These are phyloP conservation scores for Bryoglossum gracile DNA, from an alignment of 495 filamentous ascomycete genomes.

Conservation along the genomic window DNA sequence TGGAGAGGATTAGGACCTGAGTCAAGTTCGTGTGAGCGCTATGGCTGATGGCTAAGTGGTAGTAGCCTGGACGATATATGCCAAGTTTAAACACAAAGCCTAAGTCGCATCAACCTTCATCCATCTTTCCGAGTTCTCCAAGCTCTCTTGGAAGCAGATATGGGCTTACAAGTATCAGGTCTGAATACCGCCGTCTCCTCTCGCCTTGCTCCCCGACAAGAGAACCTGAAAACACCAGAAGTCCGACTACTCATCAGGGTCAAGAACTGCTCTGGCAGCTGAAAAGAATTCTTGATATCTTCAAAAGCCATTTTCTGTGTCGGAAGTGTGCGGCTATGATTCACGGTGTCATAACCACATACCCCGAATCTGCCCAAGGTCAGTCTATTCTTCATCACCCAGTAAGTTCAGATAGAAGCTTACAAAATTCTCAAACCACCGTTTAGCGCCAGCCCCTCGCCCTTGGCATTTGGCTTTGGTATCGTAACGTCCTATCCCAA, in stretches of 20 bases:
- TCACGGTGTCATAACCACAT: too few relatives aligned
- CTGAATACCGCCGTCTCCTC: background rate
- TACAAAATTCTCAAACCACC: too few relatives aligned
- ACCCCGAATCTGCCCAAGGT: too few relatives aligned
- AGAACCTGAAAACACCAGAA: background rate
- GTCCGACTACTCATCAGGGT: background rate
- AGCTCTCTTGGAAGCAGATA: too few relatives aligned
- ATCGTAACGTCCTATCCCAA: too few relatives aligned
- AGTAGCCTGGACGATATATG: background rate
- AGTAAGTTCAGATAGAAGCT: too few relatives aligned
- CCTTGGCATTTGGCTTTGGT: too few relatives aligned
- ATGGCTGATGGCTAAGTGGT: conserved; percentile 1
- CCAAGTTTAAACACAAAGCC: background rate
- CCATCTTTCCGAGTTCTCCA: too few relatives aligned
- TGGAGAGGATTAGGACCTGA: background rate
- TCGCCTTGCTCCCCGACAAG: background rate
- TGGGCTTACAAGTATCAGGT: background rate
- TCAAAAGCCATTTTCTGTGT: background rate
- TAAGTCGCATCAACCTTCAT: background rate
- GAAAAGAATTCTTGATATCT: background rate
- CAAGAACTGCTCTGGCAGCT: background rate
- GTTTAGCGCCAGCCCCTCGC: too few relatives aligned
- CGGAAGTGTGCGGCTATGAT: too few relatives aligned
- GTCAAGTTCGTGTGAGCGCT: background rate
- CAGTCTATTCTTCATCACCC: too few relatives aligned